Evolutionary conservation across 768 basidiomycete genomes (phyloP).

Genomic region (Kwoniella botswanensis): DNA sequence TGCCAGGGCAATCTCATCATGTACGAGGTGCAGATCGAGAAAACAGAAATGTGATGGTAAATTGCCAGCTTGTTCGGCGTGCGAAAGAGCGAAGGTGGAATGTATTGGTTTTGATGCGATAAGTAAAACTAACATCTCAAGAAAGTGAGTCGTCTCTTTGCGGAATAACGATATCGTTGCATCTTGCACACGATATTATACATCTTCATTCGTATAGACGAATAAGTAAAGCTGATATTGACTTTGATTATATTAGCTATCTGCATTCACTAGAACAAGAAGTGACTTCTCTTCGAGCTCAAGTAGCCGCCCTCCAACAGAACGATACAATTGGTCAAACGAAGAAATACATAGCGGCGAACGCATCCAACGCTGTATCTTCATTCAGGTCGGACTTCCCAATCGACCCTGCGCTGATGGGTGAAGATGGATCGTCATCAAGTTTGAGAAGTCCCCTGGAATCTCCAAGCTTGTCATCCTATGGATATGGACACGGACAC

Average conservation of each 20-base stretch:
- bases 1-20: conserved; percentile 58
- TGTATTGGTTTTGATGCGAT: conserved; percentile 60
- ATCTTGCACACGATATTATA: too few relatives aligned
- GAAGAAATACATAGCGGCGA: conserved; percentile 33
- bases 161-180: too few relatives aligned
- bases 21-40: conserved; percentile 56
- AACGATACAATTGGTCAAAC: conserved; percentile 22
- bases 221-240: not conserved
- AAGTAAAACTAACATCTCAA: conserved; percentile 57
- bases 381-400: conserved; percentile 28
- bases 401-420: conserved; percentile 35
- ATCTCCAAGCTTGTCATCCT: conserved; percentile 25
- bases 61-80: conserved; percentile 57
- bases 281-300: conserved; percentile 53
- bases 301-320: conserved; percentile 43
- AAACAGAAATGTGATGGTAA: conserved; percentile 59
- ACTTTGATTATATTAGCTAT: conserved; percentile 39
- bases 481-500: not conserved
- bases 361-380: conserved; percentile 30
- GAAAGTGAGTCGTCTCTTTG: conserved; percentile 49
- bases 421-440: conserved; percentile 22
- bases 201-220: too few relatives aligned
- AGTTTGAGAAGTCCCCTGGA: conserved; percentile 38
- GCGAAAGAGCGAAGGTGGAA: conserved; percentile 58
- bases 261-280: conserved; percentile 58